Evolutionary conservation across 2,329 filamentous ascomycete genomes (phyloP).

Genomic region (Septoria petroselini): DNA sequence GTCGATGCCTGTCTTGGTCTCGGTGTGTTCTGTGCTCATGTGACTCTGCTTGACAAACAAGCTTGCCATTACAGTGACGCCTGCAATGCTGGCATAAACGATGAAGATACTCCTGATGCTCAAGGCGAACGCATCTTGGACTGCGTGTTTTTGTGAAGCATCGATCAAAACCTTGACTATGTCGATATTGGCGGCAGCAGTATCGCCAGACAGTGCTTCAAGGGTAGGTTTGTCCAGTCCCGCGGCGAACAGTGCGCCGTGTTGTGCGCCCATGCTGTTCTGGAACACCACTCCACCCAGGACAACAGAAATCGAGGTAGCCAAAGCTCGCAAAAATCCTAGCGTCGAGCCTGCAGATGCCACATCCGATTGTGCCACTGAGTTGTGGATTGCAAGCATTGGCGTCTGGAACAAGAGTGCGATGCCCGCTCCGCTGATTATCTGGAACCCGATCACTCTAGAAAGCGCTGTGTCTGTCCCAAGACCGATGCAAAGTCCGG

Average conservation of each 20-base stretch:
- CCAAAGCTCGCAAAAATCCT: constrained; percentile 47
- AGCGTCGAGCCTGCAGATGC: constrained; percentile 54
- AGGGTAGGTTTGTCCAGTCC: constrained; percentile 34
- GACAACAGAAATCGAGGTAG: constrained; percentile 49
- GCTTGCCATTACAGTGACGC: neutral
- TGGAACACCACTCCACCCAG: constrained; percentile 53
- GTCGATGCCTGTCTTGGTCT: neutral
- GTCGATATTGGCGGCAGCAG: constrained; percentile 49
- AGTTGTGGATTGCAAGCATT: constrained; percentile 55
- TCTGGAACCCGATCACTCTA: constrained; percentile 44
- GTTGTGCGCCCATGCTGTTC: constrained; percentile 39
- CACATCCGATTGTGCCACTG: constrained; percentile 45
- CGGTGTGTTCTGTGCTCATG: neutral
- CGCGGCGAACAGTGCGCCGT: constrained; percentile 14
- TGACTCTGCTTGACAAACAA: constrained; percentile 2
- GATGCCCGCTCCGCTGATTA: constrained; percentile 51
- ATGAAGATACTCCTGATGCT: constrained; percentile 52
- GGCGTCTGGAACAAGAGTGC: constrained; percentile 55
- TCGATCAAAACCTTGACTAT: constrained; percentile 43
- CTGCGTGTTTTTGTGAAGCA: constrained; percentile 39
- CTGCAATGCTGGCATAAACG: constrained; percentile 36
- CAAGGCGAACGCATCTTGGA: constrained; percentile 48
- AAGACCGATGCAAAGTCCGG: constrained; percentile 31
- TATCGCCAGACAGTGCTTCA: constrained; percentile 40
- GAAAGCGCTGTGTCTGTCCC: neutral